These are phyloP conservation scores for Micractinium conductrix DNA, from an alignment of 139 green algal species.

Conservation along the genomic window DNA sequence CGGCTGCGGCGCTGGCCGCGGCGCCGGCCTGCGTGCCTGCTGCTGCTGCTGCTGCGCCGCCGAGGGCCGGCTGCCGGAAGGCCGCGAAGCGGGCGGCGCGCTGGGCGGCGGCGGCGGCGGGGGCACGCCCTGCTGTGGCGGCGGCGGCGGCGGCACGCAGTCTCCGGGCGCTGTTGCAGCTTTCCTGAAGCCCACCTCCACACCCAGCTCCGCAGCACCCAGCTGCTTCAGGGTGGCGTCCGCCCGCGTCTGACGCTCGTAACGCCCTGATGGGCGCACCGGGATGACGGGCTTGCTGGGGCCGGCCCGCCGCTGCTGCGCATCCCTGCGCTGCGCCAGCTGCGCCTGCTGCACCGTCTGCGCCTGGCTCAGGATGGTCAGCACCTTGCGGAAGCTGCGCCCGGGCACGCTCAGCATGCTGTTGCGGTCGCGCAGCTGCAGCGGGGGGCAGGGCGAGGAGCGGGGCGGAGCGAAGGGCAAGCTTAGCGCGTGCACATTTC, in stretches of 20 bases:
- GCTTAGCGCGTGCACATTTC: no score
- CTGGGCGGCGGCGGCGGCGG: conserved; percentile 10
- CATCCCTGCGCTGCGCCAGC: no score
- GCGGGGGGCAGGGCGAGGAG: not conserved
- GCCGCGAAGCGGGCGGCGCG: not conserved
- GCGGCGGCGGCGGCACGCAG: conserved; percentile 24
- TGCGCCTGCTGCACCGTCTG: conserved; percentile 23
- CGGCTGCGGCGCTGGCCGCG: conserved; percentile 11
- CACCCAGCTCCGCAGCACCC: conserved; percentile 44
- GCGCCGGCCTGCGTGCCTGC: not conserved
- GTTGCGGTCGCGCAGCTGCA: conserved; percentile 63
- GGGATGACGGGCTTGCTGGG: conserved; percentile 12
- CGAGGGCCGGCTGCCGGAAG: not conserved
- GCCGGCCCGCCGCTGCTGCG: not conserved
- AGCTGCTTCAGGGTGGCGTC: conserved; percentile 48
- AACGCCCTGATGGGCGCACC: conserved; percentile 39
- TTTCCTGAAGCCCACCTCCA: conserved; percentile 33
- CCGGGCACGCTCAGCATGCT: conserved; percentile 59
- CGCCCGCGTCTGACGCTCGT: conserved; percentile 46
- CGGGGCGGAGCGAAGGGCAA: not conserved
- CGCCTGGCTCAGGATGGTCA: conserved; percentile 32
- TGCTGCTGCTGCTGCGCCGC: not conserved
- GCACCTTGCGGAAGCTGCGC: conserved; percentile 44
- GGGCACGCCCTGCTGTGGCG: conserved; percentile 2
- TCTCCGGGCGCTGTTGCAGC: not conserved